Base-by-base conservation (phyloP, 192 early-diverging fungal genomes). In the Coemansia sp. region DNA sequence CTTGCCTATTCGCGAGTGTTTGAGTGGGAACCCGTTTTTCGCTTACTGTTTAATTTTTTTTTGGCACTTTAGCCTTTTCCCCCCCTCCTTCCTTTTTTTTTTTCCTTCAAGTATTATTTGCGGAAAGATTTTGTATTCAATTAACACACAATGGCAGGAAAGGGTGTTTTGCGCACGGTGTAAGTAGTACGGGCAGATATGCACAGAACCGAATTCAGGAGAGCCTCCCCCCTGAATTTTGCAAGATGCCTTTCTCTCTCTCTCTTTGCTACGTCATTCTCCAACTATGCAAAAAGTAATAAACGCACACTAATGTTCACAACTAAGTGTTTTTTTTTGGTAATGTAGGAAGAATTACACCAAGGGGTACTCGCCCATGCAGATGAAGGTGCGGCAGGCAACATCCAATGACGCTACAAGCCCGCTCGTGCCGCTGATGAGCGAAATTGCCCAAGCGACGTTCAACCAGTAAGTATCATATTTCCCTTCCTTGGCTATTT, bases 311-410 rank as follows among this genome's bases (percentile, higher is more conserved):
- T 16, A 19, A 6, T 38, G 9, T 29, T 31, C 7, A 31, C 11
- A 23, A 40, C 24, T 11, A n/a, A n/a, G 31, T 14, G 19, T 21
- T 19, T n/a, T 21, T 0, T 8, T 31, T 31, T 4, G 3, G 30
- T 28, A 22, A 25, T 64, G 33, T 81, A 91, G 88, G 56, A 93
- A 93, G 83, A 93, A 93, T 77, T 91, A 89, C 75, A 88, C 89
- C 60, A 91, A 89, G 68, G 93, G 95, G 7, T 97, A 94, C 71
- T 85, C 89, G 50, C 92, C 95, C 64, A 88, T 93, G 29, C 92
- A 97, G 73, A 87, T 87, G 77, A 97, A 93, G 84, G 95, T 95
- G 49, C 84, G 88, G 51, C 80, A 86, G 52, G 91, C 89, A 11
- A 92, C 91, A 4, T 90, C 88, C 2, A 92, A 91, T 65, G 87